These are phyloP conservation scores for Venturia asperata DNA, from an alignment of 2,329 filamentous ascomycete genomes.

Conservation along the genomic window DNA sequence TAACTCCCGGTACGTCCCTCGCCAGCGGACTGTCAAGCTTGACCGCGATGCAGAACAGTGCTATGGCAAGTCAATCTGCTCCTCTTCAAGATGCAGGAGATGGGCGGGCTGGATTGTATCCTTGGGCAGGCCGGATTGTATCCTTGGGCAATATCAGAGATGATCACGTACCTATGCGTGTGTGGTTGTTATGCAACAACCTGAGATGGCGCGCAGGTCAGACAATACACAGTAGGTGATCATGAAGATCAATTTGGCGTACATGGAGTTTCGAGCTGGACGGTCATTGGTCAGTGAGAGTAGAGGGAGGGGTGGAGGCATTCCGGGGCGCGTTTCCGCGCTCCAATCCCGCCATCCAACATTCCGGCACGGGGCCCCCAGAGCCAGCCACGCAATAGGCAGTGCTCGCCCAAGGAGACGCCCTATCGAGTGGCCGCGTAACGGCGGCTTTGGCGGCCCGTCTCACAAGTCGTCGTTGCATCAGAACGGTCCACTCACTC, in stretches of 20 bases:
- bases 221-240: no score
- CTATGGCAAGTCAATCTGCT: neutral
- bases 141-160: neutral
- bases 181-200: neutral
- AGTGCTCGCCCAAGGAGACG: neutral
- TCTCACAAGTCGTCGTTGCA: neutral
- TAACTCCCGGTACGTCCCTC: neutral
- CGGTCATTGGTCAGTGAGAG: neutral
- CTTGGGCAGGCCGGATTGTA: no score
- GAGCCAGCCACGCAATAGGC: neutral
- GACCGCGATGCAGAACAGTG: neutral
- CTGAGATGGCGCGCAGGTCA: neutral
- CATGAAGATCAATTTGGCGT: neutral
- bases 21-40: neutral
- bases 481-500: conserved; percentile 10
- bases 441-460: neutral
- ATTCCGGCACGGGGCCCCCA: neutral
- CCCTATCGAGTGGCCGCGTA: neutral
- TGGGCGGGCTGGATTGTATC: no score
- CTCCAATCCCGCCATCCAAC: neutral
- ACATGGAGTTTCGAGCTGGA: neutral
- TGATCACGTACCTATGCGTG: neutral
- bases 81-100: neutral
- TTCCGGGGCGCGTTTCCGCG: neutral
- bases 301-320: neutral